phyloP scores from a whole-genome alignment of 108 stramenopile genomes.

The Licmophora abbreviata region DNA sequence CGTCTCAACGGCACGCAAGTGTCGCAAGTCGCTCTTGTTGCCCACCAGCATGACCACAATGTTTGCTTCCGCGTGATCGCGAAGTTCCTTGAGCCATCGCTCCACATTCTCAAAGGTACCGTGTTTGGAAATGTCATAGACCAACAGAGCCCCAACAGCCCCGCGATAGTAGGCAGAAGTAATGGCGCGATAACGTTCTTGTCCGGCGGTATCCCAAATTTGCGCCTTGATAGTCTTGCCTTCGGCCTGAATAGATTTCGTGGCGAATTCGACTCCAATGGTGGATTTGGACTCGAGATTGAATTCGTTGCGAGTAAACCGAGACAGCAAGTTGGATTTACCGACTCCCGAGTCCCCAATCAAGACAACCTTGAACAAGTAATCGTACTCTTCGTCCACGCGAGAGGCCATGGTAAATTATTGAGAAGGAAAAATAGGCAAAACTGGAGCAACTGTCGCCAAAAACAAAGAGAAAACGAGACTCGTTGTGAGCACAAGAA shows the following conservation, averaged over 20 bases:
- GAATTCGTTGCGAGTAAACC: slow-evolving; percentile 99
- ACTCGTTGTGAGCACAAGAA: no score
- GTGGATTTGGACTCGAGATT: slow-evolving; percentile 97
- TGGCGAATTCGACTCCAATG: slow-evolving; percentile 98
- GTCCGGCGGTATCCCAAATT: slow-evolving; percentile 99
- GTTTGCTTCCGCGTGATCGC: slow-evolving; percentile 97
- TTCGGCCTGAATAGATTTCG: slow-evolving; percentile 89
- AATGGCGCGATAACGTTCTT: slow-evolving; percentile 97
- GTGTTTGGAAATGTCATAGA: slow-evolving; percentile 99
- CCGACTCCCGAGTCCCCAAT: slow-evolving; percentile 88
- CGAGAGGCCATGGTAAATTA: slow-evolving; percentile 58
- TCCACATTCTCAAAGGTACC: slow-evolving; percentile 97
- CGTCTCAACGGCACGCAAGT: slow-evolving; percentile 93
- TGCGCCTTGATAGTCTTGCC: slow-evolving; percentile 96
- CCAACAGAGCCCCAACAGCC: slow-evolving; percentile 86
- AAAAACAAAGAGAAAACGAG: no score
- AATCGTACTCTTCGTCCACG: slow-evolving; percentile 96
- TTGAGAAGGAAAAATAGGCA: no score
- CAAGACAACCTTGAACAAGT: slow-evolving; percentile 91
- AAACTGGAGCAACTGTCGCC: no score
- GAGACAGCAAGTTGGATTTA: slow-evolving; percentile 95
- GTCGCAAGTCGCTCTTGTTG: slow-evolving; percentile 94
- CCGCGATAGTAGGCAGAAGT: slow-evolving; percentile 94
- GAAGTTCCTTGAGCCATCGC: slow-evolving; percentile 98
- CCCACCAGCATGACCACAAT: slow-evolving; percentile 99